These are phyloP conservation scores for Calonectria montana DNA, from an alignment of 2,329 filamentous ascomycete species.

Conservation along the genomic window DNA sequence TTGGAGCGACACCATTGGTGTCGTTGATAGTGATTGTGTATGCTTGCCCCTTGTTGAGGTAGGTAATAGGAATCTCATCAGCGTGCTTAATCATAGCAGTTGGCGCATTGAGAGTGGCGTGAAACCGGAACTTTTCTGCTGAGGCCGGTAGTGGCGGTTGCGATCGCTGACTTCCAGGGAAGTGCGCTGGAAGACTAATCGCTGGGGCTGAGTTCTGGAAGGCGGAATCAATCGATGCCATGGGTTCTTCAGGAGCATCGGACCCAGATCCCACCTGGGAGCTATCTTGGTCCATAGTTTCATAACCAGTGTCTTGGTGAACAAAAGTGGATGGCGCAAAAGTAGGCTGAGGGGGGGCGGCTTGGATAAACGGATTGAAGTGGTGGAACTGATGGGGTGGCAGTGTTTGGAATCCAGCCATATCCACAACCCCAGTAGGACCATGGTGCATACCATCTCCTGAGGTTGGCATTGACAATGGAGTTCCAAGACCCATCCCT, in stretches of 20 bases:
- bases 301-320: constrained; percentile 83
- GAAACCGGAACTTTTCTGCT: constrained; percentile 85
- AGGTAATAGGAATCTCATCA: constrained; percentile 96
- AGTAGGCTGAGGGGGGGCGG: constrained; percentile 64
- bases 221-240: constrained; percentile 68
- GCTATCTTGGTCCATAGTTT: constrained; percentile 81
- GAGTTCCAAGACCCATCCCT: constrained; percentile 82
- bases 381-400: constrained; percentile 72
- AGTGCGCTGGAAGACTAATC: constrained; percentile 66
- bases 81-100: constrained; percentile 94
- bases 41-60: constrained; percentile 96
- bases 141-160: constrained; percentile 61
- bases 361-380: constrained; percentile 78
- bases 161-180: constrained; percentile 57
- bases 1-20: constrained; percentile 71
- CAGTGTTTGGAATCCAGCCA: constrained; percentile 74
- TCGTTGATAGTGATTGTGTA: constrained; percentile 90
- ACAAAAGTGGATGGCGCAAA: constrained; percentile 86
- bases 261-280: constrained; percentile 73
- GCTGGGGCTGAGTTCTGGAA: constrained; percentile 72
- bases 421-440: constrained; percentile 65
- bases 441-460: constrained; percentile 72
- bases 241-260: constrained; percentile 61
- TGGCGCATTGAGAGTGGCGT: constrained; percentile 89
- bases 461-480: constrained; percentile 81